These are phyloP conservation scores for Hirschioporus abietinus DNA, from an alignment of 768 basidiomycete species.

Conservation along the genomic window DNA sequence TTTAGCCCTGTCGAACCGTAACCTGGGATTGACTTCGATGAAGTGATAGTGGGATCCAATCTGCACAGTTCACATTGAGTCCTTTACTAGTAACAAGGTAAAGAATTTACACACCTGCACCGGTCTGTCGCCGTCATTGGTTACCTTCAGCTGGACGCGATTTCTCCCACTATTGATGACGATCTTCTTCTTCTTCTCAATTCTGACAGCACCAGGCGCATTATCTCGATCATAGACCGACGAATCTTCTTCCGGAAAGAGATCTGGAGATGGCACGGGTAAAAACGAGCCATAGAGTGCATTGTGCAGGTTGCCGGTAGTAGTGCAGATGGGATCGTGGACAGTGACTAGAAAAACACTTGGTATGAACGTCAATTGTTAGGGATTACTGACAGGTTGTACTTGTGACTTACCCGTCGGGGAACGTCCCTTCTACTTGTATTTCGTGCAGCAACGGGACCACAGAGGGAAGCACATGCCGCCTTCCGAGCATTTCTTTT, in stretches of 20 bases:
- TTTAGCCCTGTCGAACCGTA: conserved; percentile 76
- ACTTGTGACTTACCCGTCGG: conserved; percentile 57
- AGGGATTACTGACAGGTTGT: not conserved
- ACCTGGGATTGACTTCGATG: conserved; percentile 76
- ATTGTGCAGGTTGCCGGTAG: conserved; percentile 68
- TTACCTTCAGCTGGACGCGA: conserved; percentile 67
- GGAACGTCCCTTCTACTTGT: conserved; percentile 91
- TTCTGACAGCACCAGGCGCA: conserved; percentile 72
- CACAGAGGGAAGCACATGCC: conserved; percentile 86
- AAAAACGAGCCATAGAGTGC: conserved; percentile 95
- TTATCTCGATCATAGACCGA: conserved; percentile 46
- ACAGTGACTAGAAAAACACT: conserved; percentile 96
- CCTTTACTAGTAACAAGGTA: conserved; percentile 2
- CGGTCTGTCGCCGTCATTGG: conserved; percentile 89
- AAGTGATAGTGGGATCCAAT: conserved; percentile 96
- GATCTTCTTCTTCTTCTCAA: conserved; percentile 53
- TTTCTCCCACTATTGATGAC: conserved; percentile 70
- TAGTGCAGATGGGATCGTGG: conserved; percentile 88
- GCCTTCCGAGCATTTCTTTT: conserved; percentile 78
- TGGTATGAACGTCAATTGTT: conserved; percentile 11
- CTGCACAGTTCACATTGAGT: conserved; percentile 31
- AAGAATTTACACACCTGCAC: conserved; percentile 57
- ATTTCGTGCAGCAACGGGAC: conserved; percentile 74
- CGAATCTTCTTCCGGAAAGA: conserved; percentile 56
- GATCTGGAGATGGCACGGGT: conserved; percentile 60